Conservation (phyloP, 2,329 filamentous ascomycete genomes). For the Bretziella fagacearum region DNA sequence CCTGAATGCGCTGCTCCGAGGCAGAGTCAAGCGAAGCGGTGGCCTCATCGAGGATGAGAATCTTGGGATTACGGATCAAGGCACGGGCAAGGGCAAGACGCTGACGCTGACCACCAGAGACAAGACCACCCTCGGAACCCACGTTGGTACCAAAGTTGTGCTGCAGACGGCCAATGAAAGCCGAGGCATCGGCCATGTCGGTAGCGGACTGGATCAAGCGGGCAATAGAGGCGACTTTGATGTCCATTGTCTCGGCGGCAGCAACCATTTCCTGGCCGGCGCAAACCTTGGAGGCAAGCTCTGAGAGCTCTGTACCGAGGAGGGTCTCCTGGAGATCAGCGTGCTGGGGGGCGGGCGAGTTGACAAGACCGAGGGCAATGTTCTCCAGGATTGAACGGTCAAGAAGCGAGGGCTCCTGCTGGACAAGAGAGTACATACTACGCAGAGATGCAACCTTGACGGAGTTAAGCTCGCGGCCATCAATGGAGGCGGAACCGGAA, state of each 20-base stretch:
- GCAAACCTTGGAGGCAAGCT: conserved; percentile 35
- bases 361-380: conserved; percentile 33
- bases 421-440: conserved; percentile 28
- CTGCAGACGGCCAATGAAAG: conserved; percentile 37
- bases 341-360: conserved; percentile 26
- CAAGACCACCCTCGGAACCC: conserved; percentile 34
- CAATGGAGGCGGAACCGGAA: conserved; percentile 30
- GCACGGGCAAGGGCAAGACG: conserved; percentile 41
- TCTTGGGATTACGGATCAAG: conserved; percentile 37
- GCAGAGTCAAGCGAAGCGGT: conserved; percentile 43
- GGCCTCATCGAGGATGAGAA: conserved; percentile 45
- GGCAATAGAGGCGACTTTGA: conserved; percentile 34
- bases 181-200: conserved; percentile 39
- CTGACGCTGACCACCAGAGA: conserved; percentile 45
- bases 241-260: conserved; percentile 27
- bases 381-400: conserved; percentile 33
- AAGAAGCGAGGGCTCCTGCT: conserved; percentile 30
- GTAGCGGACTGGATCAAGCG: conserved; percentile 33
- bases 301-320: conserved; percentile 30
- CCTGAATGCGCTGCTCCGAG: conserved; percentile 38
- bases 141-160: conserved; percentile 36
- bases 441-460: conserved; percentile 30
- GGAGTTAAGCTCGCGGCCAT: conserved; percentile 30
- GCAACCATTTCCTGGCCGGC: conserved; percentile 31
- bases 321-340: conserved; percentile 28